phyloP scores from a whole-genome alignment of 1,284 basidiomycete genomes.

The Phaffia rhodozyma region DNA sequence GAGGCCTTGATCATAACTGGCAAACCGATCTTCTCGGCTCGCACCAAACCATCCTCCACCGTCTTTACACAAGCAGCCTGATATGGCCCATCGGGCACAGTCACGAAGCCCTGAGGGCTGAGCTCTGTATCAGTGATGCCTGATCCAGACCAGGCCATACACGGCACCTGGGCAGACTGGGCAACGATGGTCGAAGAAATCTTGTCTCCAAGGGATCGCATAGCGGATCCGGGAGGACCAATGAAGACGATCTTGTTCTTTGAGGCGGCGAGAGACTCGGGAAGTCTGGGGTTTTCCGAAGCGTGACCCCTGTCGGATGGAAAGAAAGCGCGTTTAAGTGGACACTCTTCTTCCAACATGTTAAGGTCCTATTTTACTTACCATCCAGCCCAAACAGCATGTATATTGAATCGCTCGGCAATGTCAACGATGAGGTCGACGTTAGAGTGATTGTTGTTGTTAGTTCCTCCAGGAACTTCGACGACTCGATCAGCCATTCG shows the following conservation, averaged over 20 bases:
- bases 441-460: slow-evolving; percentile 99
- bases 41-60: slow-evolving; percentile 76
- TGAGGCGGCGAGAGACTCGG: slow-evolving; percentile 81
- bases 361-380: slow-evolving; percentile 24
- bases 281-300: slow-evolving; percentile 96
- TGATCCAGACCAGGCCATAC: slow-evolving; percentile 97
- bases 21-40: slow-evolving; percentile 82
- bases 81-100: slow-evolving; percentile 86
- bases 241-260: slow-evolving; percentile 98
- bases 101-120: slow-evolving; percentile 81
- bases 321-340: neutral
- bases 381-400: slow-evolving; percentile 99
- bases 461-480: slow-evolving; percentile 94
- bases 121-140: slow-evolving; percentile 83
- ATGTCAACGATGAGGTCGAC: slow-evolving; percentile 98
- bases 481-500: slow-evolving; percentile 99
- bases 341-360: neutral
- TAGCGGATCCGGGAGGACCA: slow-evolving; percentile 94
- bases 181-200: slow-evolving; percentile 99
- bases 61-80: slow-evolving; percentile 75
- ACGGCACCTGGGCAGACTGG: slow-evolving; percentile 93
- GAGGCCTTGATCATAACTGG: slow-evolving; percentile 99
- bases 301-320: slow-evolving; percentile 61
- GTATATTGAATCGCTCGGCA: slow-evolving; percentile 91
- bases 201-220: slow-evolving; percentile 98